Evolutionary conservation across 225 moss, liverwort and hornwort species (phyloP).

Genomic region (Neckera pumila): DNA sequence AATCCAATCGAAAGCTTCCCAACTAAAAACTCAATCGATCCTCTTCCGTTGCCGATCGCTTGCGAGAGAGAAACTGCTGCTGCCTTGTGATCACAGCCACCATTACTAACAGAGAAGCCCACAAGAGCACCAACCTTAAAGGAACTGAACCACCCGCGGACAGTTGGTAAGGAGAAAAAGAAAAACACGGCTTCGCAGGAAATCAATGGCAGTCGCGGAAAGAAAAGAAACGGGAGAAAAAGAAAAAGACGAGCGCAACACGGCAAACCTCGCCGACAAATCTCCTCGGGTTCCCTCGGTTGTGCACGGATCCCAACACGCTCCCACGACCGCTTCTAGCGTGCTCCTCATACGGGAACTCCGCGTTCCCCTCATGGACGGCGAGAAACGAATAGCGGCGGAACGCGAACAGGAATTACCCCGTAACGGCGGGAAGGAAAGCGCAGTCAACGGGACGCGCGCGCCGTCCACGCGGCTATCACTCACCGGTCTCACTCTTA

Average conservation of each 20-base stretch:
- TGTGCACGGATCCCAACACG: background rate
- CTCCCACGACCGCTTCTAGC: background rate
- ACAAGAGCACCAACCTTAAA: background rate
- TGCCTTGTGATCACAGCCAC: background rate
- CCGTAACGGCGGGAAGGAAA: background rate
- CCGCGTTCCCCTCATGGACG: background rate
- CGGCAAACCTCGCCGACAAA: slow-evolving; percentile 13
- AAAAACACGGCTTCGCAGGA: background rate
- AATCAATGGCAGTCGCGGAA: background rate
- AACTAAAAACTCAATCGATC: background rate
- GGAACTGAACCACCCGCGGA: background rate
- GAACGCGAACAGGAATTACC: background rate
- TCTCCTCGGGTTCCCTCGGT: background rate
- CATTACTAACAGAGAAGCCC: background rate
- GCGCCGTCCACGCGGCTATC: background rate
- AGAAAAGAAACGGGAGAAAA: background rate
- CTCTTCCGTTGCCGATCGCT: background rate
- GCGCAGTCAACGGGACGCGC: background rate
- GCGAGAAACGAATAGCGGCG: background rate
- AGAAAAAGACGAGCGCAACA: background rate
- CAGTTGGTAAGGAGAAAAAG: background rate
- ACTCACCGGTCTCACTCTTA: rapidly evolving
- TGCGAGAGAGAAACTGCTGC: background rate
- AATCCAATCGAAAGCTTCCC: background rate
- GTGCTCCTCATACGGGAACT: background rate